A percentile compares a stretch with the other conserved stretches of the same genome.
Conservation (phyloP, 306 rosid species). For the Trifolium subterraneum region DNA sequence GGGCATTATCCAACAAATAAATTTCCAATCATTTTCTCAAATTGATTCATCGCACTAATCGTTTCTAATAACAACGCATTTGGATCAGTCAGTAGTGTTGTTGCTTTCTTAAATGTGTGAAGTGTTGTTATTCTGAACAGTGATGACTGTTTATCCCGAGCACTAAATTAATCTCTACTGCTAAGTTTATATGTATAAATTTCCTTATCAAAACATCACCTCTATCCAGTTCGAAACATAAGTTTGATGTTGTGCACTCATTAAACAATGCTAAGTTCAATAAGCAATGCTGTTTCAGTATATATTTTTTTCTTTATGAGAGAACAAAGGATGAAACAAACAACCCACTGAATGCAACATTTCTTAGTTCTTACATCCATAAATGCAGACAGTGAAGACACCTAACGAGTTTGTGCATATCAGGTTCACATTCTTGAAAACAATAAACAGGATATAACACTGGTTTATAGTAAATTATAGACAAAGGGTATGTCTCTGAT, state of each 20-base stretch:
- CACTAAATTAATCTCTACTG: neutral
- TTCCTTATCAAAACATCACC: neutral
- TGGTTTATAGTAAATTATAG: neutral
- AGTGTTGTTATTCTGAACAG: neutral
- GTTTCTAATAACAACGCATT: neutral
- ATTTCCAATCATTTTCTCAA: conserved; percentile 25
- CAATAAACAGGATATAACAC: neutral
- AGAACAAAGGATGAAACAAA: conserved; percentile 1
- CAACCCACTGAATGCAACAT: neutral
- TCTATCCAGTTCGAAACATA: conserved; percentile 19
- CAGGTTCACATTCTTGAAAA: neutral
- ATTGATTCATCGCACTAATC: neutral
- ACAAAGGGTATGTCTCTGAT: conserved; percentile 1
- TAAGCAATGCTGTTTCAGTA: neutral
- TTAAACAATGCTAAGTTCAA: neutral
- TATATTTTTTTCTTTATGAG: neutral
- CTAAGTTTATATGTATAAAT: neutral
- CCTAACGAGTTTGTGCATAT: neutral
- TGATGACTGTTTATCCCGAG: neutral
- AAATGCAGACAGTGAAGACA: conserved; percentile 2
- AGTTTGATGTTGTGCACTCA: neutral
- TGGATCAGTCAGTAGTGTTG: too few species aligned
- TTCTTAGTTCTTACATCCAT: conserved; percentile 9
- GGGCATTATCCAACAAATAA: conserved; percentile 22
- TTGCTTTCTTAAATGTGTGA: too few species aligned